These are phyloP conservation scores for Trametes elegans DNA, from an alignment of 768 basidiomycete genomes.

Conservation along the genomic window DNA sequence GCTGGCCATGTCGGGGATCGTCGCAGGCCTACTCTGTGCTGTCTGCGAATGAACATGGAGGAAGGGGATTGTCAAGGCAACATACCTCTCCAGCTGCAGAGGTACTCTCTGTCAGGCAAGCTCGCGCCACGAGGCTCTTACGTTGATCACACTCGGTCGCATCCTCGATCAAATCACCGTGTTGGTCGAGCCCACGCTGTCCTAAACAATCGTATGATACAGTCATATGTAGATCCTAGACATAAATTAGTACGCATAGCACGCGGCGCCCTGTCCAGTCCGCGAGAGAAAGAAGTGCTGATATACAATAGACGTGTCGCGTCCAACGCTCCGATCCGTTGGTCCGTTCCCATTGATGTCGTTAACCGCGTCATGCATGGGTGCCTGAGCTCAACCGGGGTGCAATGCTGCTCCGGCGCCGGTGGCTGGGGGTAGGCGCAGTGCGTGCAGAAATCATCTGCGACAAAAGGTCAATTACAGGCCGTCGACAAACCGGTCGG, in stretches of 20 bases:
- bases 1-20: conserved; percentile 18
- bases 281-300: conserved; percentile 1
- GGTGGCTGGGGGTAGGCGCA: conserved; percentile 25
- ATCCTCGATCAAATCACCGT: not conserved
- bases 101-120: not conserved
- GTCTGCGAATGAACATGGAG: not conserved
- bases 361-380: not conserved
- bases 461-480: conserved; percentile 6
- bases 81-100: not conserved
- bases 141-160: not conserved
- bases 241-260: conserved; percentile 3
- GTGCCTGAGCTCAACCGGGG: conserved; percentile 1
- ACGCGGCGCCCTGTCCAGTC: not conserved
- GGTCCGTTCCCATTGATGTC: not conserved
- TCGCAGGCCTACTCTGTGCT: not conserved
- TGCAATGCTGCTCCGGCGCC: conserved; percentile 15
- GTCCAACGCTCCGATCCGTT: not conserved
- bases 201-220: not conserved
- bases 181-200: not conserved
- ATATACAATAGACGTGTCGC: not conserved
- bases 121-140: conserved; percentile 2
- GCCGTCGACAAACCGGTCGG: not conserved
- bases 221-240: conserved; percentile 2
- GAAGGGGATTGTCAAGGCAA: conserved; percentile 13
- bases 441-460: conserved; percentile 32